phyloP scores from a whole-genome alignment of 306 rosid species.

The Canavalia ensiformis region DNA sequence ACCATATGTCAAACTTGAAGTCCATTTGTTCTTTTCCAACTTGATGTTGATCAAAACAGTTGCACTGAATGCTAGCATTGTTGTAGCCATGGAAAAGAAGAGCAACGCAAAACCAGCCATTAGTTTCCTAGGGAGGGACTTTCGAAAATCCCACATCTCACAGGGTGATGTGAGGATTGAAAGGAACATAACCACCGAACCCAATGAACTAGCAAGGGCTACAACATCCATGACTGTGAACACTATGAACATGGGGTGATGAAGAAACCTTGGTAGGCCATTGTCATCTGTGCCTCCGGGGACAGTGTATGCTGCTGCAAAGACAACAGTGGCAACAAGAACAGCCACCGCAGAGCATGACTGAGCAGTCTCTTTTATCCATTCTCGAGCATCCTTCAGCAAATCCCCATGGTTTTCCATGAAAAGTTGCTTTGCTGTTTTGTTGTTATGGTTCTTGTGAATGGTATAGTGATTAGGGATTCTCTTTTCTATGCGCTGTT shows the following conservation, averaged over 20 bases:
- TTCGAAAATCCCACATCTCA: constrained; percentile 56
- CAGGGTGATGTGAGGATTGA: constrained; percentile 58
- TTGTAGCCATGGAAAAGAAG: constrained; percentile 61
- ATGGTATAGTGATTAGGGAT: constrained; percentile 48
- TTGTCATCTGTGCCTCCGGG: constrained; percentile 49
- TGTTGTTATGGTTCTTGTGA: constrained; percentile 39
- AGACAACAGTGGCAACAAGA: constrained; percentile 54
- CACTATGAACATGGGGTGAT: constrained; percentile 45
- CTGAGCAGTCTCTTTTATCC: constrained; percentile 60
- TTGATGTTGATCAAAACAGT: constrained; percentile 49
- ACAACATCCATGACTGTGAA: constrained; percentile 53
- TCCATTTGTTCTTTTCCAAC: constrained; percentile 44
- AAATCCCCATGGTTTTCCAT: constrained; percentile 36
- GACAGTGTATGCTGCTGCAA: constrained; percentile 54
- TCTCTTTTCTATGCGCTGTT: constrained; percentile 49
- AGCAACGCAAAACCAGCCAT: constrained; percentile 50
- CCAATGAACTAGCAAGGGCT: constrained; percentile 51
- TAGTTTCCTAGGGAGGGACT: constrained; percentile 50
- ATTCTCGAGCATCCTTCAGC: constrained; percentile 43
- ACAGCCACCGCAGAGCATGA: constrained; percentile 58
- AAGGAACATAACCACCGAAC: constrained; percentile 52
- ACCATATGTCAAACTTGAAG: constrained; percentile 45
- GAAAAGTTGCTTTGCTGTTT: constrained; percentile 49
- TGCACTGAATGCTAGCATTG: constrained; percentile 50
- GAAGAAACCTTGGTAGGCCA: constrained; percentile 51